phyloP scores from a whole-genome alignment of 441 rosid genomes.

The Breynia disticha region DNA sequence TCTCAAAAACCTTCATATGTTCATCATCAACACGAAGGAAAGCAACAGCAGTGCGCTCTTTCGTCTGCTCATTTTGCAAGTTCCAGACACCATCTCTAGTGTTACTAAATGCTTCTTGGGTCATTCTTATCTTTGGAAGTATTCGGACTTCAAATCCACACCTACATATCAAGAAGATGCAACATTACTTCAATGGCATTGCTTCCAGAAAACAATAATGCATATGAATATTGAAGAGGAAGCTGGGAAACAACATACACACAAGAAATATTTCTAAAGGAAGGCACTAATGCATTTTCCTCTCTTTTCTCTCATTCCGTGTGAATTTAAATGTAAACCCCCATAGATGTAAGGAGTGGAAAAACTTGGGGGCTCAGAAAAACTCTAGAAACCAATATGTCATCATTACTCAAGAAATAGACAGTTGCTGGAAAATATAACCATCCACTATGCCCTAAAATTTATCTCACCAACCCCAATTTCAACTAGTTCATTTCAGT shows the following conservation, averaged over 20 bases:
- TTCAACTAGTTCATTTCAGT: not conserved
- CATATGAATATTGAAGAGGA: too few relatives aligned
- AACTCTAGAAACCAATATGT: too few relatives aligned
- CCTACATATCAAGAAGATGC: constrained; percentile 32
- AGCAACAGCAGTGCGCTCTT: constrained; percentile 97
- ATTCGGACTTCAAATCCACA: constrained; percentile 98
- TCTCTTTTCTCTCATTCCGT: too few relatives aligned
- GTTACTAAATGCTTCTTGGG: constrained; percentile 98
- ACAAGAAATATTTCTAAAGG: too few relatives aligned
- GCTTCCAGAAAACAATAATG: too few relatives aligned
- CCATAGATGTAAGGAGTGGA: too few relatives aligned
- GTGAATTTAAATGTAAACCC: too few relatives aligned
- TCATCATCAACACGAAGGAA: constrained; percentile 96
- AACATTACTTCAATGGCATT: not conserved
- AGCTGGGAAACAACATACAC: too few relatives aligned
- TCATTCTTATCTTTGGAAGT: constrained; percentile 97
- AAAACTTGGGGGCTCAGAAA: too few relatives aligned
- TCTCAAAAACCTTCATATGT: constrained; percentile 97
- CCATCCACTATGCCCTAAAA: too few relatives aligned
- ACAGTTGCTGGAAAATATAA: not conserved
- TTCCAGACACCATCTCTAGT: constrained; percentile 98
- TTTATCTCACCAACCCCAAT: not conserved
- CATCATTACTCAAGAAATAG: too few relatives aligned
- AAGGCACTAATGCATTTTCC: too few relatives aligned
- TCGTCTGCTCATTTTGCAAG: constrained; percentile 97